These are phyloP conservation scores for Cephalotrichum gorgonifer DNA, from an alignment of 2,329 filamentous ascomycete genomes.

Conservation along the genomic window DNA sequence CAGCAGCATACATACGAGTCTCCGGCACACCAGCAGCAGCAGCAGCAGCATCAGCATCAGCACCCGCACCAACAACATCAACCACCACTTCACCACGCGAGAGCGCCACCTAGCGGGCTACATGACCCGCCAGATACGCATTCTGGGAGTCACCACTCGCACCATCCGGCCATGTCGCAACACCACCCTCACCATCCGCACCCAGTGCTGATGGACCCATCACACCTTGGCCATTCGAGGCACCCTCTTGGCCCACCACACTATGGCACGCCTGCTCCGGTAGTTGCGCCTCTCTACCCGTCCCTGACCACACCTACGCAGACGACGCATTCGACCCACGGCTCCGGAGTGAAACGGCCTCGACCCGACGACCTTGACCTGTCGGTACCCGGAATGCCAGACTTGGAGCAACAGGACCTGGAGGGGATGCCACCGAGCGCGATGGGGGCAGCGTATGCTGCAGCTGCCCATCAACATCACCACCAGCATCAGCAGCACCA, in stretches of 20 bases:
- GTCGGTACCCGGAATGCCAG: slow-evolving; percentile 36
- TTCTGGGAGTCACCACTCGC: slow-evolving; percentile 22
- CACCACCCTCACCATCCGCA: slow-evolving; percentile 38
- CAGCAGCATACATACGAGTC: slow-evolving; percentile 53
- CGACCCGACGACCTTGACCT: slow-evolving; percentile 51
- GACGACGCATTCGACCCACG: slow-evolving; percentile 17
- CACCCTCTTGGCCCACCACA: slow-evolving; percentile 40
- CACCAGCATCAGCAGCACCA: slow-evolving; percentile 5
- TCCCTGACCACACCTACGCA: slow-evolving; percentile 32
- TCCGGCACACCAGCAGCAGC: slow-evolving; percentile 21
- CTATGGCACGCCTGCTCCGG: slow-evolving; percentile 37
- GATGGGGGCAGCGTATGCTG: slow-evolving; percentile 7
- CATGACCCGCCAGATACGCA: slow-evolving; percentile 32
- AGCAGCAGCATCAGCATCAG: slow-evolving; percentile 20
- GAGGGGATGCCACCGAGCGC: slow-evolving; percentile 31
- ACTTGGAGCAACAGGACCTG: slow-evolving; percentile 44
- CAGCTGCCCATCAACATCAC: slow-evolving; percentile 18
- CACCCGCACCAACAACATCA: slow-evolving; percentile 16
- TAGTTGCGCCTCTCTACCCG: slow-evolving; percentile 42
- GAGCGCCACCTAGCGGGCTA: slow-evolving; percentile 27
- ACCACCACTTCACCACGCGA: slow-evolving; percentile 36
- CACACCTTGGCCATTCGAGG: slow-evolving; percentile 38
- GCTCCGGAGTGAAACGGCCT: slow-evolving; percentile 35
- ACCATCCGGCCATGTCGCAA: slow-evolving; percentile 26
- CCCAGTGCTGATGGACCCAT: slow-evolving; percentile 45